Conservation (phyloP, 2,329 filamentous ascomycete genomes). For the Raffaelea arxii region DNA sequence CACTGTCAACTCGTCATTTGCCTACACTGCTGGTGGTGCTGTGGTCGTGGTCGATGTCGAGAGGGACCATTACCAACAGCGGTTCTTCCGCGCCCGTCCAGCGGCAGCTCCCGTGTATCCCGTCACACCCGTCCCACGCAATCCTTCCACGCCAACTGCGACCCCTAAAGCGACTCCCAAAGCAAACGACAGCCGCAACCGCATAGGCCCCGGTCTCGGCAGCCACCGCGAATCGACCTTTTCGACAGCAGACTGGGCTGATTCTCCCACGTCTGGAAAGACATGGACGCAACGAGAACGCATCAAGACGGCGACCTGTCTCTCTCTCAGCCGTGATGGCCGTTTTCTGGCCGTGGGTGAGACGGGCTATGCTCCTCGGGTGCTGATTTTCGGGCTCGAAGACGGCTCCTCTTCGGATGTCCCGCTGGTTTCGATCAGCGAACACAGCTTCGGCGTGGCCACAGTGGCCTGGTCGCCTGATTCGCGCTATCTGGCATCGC, state of each 20-base stretch:
- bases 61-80: constrained; percentile 58
- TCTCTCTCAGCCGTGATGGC: constrained; percentile 80
- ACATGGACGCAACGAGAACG: constrained; percentile 84
- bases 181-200: constrained; percentile 53
- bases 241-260: constrained; percentile 42
- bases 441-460: constrained; percentile 83
- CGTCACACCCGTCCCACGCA: constrained; percentile 40
- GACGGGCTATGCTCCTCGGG: constrained; percentile 85
- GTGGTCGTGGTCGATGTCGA: constrained; percentile 82
- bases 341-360: constrained; percentile 87
- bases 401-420: constrained; percentile 71
- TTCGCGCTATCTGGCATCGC: constrained; percentile 74
- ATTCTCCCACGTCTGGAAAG: constrained; percentile 51
- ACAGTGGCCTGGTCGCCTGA: constrained; percentile 85
- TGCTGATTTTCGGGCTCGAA: constrained; percentile 79
- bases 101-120: constrained; percentile 59
- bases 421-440: constrained; percentile 75
- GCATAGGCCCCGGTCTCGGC: constrained; percentile 28
- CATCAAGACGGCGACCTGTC: constrained; percentile 87
- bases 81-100: constrained; percentile 84
- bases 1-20: constrained; percentile 67
- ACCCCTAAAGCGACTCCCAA: constrained; percentile 53
- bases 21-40: constrained; percentile 85
- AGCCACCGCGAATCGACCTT: constrained; percentile 37
- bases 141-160: constrained; percentile 39